Evolutionary conservation across 176 grass and related monocot genomes (phyloP).

Genomic region (Puccinellia tenuiflora): DNA sequence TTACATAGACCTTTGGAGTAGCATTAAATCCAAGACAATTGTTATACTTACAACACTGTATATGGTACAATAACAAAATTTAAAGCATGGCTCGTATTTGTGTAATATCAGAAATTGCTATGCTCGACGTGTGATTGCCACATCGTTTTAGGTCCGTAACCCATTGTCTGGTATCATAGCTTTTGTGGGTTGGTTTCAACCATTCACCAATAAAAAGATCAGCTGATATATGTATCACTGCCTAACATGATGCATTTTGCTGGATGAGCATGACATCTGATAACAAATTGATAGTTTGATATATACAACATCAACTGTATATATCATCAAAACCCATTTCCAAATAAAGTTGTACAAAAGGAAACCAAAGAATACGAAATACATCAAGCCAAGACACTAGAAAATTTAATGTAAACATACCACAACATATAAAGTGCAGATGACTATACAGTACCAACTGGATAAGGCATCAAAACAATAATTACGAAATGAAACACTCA

Average conservation of each 20-base stretch:
- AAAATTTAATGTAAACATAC: conserved; percentile 21
- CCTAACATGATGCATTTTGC: neutral
- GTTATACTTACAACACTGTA: neutral
- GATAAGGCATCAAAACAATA: neutral
- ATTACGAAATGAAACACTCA: neutral
- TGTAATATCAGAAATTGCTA: neutral
- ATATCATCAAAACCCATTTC: neutral
- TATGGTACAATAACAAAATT: neutral
- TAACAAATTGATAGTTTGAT: neutral
- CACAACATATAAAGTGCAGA: neutral
- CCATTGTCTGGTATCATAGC: neutral
- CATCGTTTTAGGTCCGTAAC: neutral
- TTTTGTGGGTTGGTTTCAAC: neutral
- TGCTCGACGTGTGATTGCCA: neutral
- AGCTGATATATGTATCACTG: neutral
- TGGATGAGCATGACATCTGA: neutral
- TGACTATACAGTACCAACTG: neutral
- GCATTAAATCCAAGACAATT: neutral
- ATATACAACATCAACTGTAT: neutral
- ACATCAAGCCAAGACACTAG: neutral
- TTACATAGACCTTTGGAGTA: neutral
- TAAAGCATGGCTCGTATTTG: neutral
- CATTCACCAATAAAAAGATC: neutral
- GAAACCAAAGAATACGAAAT: neutral
- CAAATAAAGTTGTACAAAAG: neutral